Percentiles rank a stretch among this genome's conserved stretches.
These are phyloP conservation scores for Bodo saltans DNA, from an alignment of 78 protist species.

Conservation along the genomic window DNA sequence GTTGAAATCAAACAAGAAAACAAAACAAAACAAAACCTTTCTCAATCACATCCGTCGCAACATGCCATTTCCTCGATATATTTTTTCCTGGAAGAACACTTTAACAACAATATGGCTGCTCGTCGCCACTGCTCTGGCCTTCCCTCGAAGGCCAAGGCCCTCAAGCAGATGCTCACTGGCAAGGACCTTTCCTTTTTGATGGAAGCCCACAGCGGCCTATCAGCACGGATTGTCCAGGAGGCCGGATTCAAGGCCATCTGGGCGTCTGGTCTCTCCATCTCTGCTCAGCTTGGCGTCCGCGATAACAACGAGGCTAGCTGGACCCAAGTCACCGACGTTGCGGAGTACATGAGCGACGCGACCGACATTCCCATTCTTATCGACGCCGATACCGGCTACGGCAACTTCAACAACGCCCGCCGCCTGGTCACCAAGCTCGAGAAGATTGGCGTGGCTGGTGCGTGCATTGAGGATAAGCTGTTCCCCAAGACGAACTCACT, in stretches of 20 bases:
- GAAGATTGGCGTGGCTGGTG: conserved; percentile 61
- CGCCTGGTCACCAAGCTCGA: conserved; percentile 52
- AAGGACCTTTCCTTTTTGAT: not conserved
- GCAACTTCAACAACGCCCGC: conserved; percentile 54
- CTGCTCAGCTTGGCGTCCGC: not conserved
- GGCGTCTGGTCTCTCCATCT: not conserved
- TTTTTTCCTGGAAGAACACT: no score
- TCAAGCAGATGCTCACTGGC: not conserved
- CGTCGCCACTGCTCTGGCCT: not conserved
- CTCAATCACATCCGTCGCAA: no score
- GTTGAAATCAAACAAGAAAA: no score
- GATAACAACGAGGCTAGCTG: not conserved
- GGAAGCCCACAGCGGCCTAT: conserved; percentile 31
- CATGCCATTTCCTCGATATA: no score
- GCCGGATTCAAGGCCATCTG: conserved; percentile 8
- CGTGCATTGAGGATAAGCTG: conserved; percentile 62
- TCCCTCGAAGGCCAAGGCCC: not conserved
- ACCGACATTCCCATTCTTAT: conserved; percentile 61
- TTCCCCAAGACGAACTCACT: conserved; percentile 60
- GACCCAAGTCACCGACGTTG: not conserved
- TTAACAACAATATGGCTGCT: no score
- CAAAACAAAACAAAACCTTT: no score
- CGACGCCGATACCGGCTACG: conserved; percentile 73
- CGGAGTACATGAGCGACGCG: conserved; percentile 38
- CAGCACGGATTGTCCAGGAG: conserved; percentile 1